Percentiles rank a stretch among this genome's conserved stretches.
Conservation (phyloP, 1,284 basidiomycete genomes). For the Microbotryum violaceum region DNA sequence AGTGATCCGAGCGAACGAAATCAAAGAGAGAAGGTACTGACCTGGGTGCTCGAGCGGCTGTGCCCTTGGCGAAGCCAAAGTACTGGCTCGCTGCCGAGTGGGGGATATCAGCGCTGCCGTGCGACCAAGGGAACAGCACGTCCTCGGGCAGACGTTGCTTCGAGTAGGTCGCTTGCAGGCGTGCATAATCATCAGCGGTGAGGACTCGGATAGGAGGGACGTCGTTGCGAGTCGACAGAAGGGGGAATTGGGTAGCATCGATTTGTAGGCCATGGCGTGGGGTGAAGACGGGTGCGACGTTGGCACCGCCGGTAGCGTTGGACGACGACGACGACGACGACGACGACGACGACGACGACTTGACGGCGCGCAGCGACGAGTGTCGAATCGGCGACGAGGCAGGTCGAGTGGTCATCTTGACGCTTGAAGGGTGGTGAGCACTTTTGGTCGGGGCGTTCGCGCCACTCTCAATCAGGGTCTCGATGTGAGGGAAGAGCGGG, state of each 20-base stretch:
- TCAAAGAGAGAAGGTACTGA: constrained; percentile 27
- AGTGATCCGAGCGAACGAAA: constrained; percentile 6
- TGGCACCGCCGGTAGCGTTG: too few species aligned
- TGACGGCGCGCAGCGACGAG: too few species aligned
- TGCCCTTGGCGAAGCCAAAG: constrained; percentile 50
- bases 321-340: too few species aligned
- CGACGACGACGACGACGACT: too few species aligned
- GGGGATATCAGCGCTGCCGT: constrained; percentile 66
- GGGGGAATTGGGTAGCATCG: constrained; percentile 11
- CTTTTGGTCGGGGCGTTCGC: too few species aligned
- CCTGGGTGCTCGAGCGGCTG: constrained; percentile 31
- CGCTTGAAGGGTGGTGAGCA: too few species aligned
- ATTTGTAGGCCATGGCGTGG: constrained; percentile 4
- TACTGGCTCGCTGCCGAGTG: constrained; percentile 68
- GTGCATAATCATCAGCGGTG: constrained; percentile 52
- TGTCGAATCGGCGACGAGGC: too few species aligned
- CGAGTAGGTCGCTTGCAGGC: constrained; percentile 56
- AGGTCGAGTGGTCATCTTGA: too few species aligned
- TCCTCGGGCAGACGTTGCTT: constrained; percentile 63
- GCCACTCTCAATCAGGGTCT: too few species aligned
- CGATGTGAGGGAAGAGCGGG: too few species aligned
- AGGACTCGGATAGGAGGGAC: constrained; percentile 47
- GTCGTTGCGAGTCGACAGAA: constrained; percentile 5
- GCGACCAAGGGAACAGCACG: constrained; percentile 72
- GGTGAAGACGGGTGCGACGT: too few species aligned